Base-by-base conservation (phyloP, 2,329 filamentous ascomycete genomes). In the Zelopaecilomyces penicillatus region DNA sequence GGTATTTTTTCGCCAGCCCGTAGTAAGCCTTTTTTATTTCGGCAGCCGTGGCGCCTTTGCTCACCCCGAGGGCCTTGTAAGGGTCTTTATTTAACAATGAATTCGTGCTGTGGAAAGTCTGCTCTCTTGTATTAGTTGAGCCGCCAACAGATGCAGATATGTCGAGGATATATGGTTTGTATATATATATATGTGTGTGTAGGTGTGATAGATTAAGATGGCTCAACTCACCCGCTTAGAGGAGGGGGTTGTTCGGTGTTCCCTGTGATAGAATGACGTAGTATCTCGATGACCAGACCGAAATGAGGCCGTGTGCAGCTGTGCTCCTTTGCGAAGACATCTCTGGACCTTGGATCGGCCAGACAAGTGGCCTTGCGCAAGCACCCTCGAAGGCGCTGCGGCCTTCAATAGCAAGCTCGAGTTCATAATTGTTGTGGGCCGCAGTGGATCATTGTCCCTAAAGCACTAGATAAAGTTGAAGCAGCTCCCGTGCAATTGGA, bases 11-110 rank as follows among this genome's bases (percentile, higher is more conserved):
- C 19, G 93, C 93, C 47, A 97, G 74, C 41, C 90, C 87, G 63
- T 98, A 98, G 71, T 98, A 98, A 3, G 93, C 90, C 65, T 96
- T 97, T 65, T 98, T 98, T 63, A 98, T 97, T 32, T 97, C 91
- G 48, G 80, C 73, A 3, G 88, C 71, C 1, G 87, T 82, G n/a
- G 93, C 87, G 50, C 68, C 76, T 64, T 91, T 95, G 57, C 73
- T 73, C 30, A 98, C 87, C 10, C 93, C 93, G 29, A 98, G 81
- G 4, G 86, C 77, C 52, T 81, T 78, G 66, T 98, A 98, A 1
- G 93, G 93, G 58, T 98, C 86, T 62, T 87, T 79, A 33, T 79
- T 67, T 5, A 73, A 73, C 26, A 70, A 60, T 5, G 63, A 56
- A 37, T 65, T 65, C 37, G 82, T 83, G 27, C 80, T 78, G 61